Conservation (phyloP, 2,329 filamentous ascomycete species). For the Cladophialophora immunda region DNA sequence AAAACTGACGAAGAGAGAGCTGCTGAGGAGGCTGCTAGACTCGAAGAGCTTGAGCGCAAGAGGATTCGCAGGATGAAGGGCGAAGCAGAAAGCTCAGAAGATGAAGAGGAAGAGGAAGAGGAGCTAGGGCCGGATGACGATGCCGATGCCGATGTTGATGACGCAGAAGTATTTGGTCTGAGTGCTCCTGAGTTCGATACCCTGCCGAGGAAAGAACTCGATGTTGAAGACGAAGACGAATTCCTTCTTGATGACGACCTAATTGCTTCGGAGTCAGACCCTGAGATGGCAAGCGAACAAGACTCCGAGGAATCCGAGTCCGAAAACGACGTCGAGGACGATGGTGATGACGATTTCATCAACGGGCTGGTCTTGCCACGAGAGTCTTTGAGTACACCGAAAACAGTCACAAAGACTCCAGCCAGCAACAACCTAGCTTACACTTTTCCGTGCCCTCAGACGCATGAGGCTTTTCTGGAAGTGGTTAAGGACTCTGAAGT, state of each 20-base stretch:
- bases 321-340: constrained; percentile 64
- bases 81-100: constrained; percentile 73
- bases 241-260: constrained; percentile 91
- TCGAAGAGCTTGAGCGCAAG: constrained; percentile 84
- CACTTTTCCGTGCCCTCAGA: constrained; percentile 85
- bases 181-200: constrained; percentile 56
- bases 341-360: constrained; percentile 75
- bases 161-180: constrained; percentile 69
- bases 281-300: constrained; percentile 52
- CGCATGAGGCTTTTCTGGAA: constrained; percentile 75
- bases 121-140: constrained; percentile 61
- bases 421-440: constrained; percentile 69
- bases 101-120: constrained; percentile 56
- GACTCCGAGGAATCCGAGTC: constrained; percentile 57
- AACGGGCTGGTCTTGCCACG: constrained; percentile 66
- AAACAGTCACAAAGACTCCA: constrained; percentile 65
- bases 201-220: constrained; percentile 59
- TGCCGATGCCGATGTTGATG: constrained; percentile 56
- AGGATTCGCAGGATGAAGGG: constrained; percentile 87
- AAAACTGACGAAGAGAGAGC: constrained; percentile 90
- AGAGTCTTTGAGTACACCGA: constrained; percentile 52
- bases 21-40: constrained; percentile 76
- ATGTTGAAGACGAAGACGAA: constrained; percentile 92
- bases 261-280: constrained; percentile 78
- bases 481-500: constrained; percentile 69